Evolutionary conservation across 1,284 basidiomycete species (phyloP), one percentile per base, ranked within the genome.

Genomic region (Boletus hoseneyae): DNA sequence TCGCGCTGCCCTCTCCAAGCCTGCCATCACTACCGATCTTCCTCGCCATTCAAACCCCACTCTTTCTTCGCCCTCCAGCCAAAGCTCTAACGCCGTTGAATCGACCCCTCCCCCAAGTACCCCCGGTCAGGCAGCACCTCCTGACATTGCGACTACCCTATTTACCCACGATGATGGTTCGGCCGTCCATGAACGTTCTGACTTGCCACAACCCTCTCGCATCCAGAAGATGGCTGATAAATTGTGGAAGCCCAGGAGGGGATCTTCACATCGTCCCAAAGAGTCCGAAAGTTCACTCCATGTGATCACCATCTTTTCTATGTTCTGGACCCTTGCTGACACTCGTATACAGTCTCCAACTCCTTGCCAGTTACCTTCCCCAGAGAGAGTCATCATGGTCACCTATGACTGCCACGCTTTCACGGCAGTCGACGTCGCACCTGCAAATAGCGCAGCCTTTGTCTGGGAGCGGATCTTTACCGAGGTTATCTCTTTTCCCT

Each of bases 391-490:
- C 48, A 82, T 91, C 48, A 78, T 87, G 53, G 93, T 90, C 47
- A 94, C 93, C 4, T 74, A 79, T 25, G 91, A 95, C 67, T 87
- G 87, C 44, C 90, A 93, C 55, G 81, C 83, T 54, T 88, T 88
- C 68, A 79, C 80, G 36, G 77, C 82, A 33, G 90, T 95, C 32
- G 87, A 92, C 57, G 83, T 96, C 53, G 84, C 82, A 23, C 80
- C 80, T 19, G 82, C 87, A 23, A 76, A 76, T 47, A 81, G 78
- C 55, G 78, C 85, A 27, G 82, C 83, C 13, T 85, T 82, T 57
- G 89, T 96, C 57, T 82, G 87, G 59, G 92, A 95, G 65, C 79
- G 84, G 48, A 87, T 96, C 19, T 91, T 93, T 60, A 82, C 83
- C 51, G 90, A 90, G 76, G 91, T 92, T 53, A 57, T 75, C 69